Evolutionary conservation across 1,284 basidiomycete species (phyloP).

Genomic region (Moesziomyces sp.): DNA sequence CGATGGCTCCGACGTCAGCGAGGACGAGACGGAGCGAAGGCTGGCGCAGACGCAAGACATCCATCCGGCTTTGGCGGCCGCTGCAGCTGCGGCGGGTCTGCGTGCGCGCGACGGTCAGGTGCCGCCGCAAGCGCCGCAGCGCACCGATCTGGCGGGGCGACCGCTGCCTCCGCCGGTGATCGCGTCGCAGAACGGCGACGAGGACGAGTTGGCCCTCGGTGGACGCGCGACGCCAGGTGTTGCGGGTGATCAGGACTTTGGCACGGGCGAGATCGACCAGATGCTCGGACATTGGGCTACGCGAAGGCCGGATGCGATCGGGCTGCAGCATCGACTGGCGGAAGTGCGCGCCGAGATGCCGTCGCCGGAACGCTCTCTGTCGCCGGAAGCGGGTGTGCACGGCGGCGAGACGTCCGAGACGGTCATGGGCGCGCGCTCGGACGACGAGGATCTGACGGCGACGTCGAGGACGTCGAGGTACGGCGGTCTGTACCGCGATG

Average conservation of each 20-base stretch:
- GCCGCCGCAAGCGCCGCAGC: slow-evolving; percentile 40
- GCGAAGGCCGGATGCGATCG: slow-evolving; percentile 20
- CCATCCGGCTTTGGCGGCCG: slow-evolving; percentile 35
- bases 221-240: slow-evolving; percentile 49
- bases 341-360: slow-evolving; percentile 36
- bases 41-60: slow-evolving; percentile 41
- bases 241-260: slow-evolving; percentile 52
- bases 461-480: slow-evolving; percentile 77
- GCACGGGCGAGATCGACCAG: slow-evolving; percentile 58
- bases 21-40: slow-evolving; percentile 55
- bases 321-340: slow-evolving; percentile 34
- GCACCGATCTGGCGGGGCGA: slow-evolving; percentile 55
- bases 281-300: slow-evolving; percentile 55
- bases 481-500: slow-evolving; percentile 74
- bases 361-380: slow-evolving; percentile 37
- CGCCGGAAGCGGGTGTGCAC: slow-evolving; percentile 24
- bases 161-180: slow-evolving; percentile 64
- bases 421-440: slow-evolving; percentile 37
- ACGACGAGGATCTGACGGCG: slow-evolving; percentile 37
- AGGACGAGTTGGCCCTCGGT: slow-evolving; percentile 48
- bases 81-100: slow-evolving; percentile 34
- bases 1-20: slow-evolving; percentile 56
- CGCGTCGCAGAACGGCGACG: slow-evolving; percentile 49
- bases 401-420: slow-evolving; percentile 18
- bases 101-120: slow-evolving; percentile 24